These are phyloP conservation scores for Neurospora intermedia DNA, from an alignment of 495 filamentous ascomycete genomes.

Conservation along the genomic window DNA sequence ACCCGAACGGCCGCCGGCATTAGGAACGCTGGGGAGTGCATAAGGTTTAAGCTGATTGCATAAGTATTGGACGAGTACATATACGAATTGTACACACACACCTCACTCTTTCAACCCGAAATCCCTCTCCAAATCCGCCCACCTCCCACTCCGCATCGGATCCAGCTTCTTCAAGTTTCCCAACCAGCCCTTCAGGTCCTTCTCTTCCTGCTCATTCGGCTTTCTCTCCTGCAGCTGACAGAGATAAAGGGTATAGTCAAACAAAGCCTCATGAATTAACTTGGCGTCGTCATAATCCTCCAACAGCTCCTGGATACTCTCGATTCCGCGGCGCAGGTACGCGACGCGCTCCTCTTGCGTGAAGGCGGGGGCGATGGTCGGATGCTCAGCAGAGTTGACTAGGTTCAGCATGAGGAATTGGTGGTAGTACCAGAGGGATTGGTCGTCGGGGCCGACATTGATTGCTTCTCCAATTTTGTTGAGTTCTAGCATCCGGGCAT, in stretches of 20 bases:
- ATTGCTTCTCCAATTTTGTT: conserved; percentile 62
- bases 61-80: background rate
- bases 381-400: conserved; percentile 24
- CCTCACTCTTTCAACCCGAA: conserved; percentile 9
- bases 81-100: background rate
- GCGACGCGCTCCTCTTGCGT: conserved; percentile 48
- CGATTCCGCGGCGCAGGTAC: conserved; percentile 59
- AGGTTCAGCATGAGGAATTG: conserved; percentile 63
- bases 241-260: conserved; percentile 49
- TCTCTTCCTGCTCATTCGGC: conserved; percentile 26
- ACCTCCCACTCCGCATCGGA: conserved; percentile 57
- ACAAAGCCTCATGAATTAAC: conserved; percentile 68
- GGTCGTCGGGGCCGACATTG: conserved; percentile 78
- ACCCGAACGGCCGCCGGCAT: background rate
- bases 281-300: conserved; percentile 67
- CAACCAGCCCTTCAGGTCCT: conserved; percentile 49
- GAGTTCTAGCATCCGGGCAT: conserved; percentile 44
- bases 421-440: conserved; percentile 95
- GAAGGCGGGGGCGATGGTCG: conserved; percentile 54
- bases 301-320: conserved; percentile 58
- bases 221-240: conserved; percentile 30
- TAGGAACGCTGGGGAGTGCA: background rate
- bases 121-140: conserved; percentile 50
- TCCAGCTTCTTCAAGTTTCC: conserved; percentile 52
- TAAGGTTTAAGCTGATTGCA: background rate